Conservation (phyloP, 73 alveolate genomes). For the Halteria grandinella region DNA sequence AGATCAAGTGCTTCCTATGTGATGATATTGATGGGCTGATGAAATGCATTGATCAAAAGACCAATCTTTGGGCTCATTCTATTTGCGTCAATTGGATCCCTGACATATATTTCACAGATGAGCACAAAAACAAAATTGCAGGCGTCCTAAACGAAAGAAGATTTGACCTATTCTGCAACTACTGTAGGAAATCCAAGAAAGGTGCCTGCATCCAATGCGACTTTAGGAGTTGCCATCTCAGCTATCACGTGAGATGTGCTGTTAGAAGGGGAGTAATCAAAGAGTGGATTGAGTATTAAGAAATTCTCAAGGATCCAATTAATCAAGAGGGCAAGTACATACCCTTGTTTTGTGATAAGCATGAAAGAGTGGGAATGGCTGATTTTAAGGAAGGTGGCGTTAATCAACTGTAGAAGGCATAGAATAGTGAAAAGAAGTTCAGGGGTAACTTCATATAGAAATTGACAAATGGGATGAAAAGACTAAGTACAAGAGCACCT, state of each 20-base stretch:
- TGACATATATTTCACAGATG: constrained; percentile 43
- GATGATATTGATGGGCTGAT: constrained; percentile 48
- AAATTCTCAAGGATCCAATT: too few relatives aligned
- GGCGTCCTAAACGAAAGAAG: constrained; percentile 48
- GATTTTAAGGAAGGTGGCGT: constrained; percentile 10
- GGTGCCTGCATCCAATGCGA: constrained; percentile 67
- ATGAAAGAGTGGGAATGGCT: neutral
- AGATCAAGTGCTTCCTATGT: constrained; percentile 47
- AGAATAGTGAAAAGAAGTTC: too few relatives aligned
- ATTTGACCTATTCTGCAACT: constrained; percentile 35
- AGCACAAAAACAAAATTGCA: neutral
- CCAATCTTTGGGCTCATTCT: constrained; percentile 56
- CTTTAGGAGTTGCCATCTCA: constrained; percentile 11
- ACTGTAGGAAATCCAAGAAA: constrained; percentile 21
- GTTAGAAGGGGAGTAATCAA: neutral
- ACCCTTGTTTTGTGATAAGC: constrained; percentile 18
- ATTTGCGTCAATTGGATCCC: constrained; percentile 58
- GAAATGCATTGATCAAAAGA: constrained; percentile 24
- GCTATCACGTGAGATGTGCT: constrained; percentile 63
- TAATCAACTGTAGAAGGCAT: too few relatives aligned
- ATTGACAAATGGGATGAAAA: too few relatives aligned
- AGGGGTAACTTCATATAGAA: too few relatives aligned
- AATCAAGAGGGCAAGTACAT: neutral
- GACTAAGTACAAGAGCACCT: too few relatives aligned
- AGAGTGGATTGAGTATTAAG: too few relatives aligned